Evolutionary conservation across 176 grass and related monocot species (phyloP), one percentile per base, ranked within the genome.

Genomic region (Carex parvula): DNA sequence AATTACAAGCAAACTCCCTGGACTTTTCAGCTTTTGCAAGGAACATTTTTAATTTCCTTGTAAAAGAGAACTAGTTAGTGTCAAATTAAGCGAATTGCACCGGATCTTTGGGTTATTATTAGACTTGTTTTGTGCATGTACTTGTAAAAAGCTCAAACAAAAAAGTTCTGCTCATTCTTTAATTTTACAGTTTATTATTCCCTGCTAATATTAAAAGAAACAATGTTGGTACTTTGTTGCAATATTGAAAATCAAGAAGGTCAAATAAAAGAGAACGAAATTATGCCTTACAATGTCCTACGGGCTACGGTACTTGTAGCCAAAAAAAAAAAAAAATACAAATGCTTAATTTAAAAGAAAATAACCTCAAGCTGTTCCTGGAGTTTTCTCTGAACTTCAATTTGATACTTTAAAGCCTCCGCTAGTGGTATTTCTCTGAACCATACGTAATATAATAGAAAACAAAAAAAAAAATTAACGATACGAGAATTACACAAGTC

Each of bases 331-430:
- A 63, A 48, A 41, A 26, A 24, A 29, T 44, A n/a, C 17, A n/a
- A 29, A 79, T 64, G 5, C 8, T 10, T 76, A 18, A 59, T 26
- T 24, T 22, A 16, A 79, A 20, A 30, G 1, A 3, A 56, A 3
- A 53, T 55, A 24, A 92, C 96, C 90, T 99, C 93, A 26, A 95
- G 85, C 69, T 99, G 93, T 22, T 99, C 88, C 44, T 94, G 91
- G 46, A 92, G 64, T 84, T 93, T 95, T 70, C 93, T 86, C 55
- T 99, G 93, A 15, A 92, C 93, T 87, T 95, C 93, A 60, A 99
- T 93, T 85, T 95, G 93, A 61, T 94, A 90, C 50, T 84, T 90
- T 11, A 95, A 68, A 5, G 93, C 83, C 63, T 99, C 96, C 0
- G 91, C 89, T 4, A 99, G 80, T 55, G 91, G 91, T 1, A 88